Evolutionary conservation across 768 basidiomycete genomes (phyloP).

Genomic region (Goffeauzyma gilvescens): DNA sequence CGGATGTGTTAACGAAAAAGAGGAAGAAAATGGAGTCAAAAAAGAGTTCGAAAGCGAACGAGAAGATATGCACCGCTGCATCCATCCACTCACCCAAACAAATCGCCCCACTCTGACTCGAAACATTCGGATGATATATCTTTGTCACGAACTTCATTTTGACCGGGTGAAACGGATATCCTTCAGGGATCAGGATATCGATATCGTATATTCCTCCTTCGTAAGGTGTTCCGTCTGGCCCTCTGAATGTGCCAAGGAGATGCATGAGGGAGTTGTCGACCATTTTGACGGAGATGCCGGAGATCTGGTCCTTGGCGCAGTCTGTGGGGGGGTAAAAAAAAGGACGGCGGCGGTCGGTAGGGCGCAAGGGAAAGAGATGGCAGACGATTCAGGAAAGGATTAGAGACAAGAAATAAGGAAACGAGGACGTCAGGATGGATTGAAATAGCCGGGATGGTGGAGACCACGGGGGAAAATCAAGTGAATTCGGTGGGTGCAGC

Average conservation of each 20-base stretch:
- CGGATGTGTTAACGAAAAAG: neutral
- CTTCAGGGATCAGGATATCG: conserved; percentile 79
- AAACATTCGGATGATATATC: conserved; percentile 89
- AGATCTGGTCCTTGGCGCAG: conserved; percentile 86
- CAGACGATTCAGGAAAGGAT: neutral
- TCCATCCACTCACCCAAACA: conserved; percentile 75
- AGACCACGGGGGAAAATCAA: no score
- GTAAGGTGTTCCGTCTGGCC: conserved; percentile 81
- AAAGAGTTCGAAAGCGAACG: neutral
- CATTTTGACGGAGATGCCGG: conserved; percentile 56
- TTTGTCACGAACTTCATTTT: conserved; percentile 99
- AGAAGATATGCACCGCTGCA: no score
- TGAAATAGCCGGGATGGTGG: no score
- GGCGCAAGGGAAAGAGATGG: no score
- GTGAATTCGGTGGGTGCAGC: no score
- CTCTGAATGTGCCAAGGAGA: conserved; percentile 73
- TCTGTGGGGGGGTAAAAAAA: no score
- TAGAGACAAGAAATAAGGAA: no score
- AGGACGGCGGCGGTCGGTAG: no score
- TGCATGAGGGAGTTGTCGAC: conserved; percentile 80
- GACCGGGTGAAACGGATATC: conserved; percentile 52
- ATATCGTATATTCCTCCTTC: conserved; percentile 80
- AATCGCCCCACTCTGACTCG: conserved; percentile 52
- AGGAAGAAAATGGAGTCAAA: conserved; percentile 31
- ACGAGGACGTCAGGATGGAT: no score